Evolutionary conservation across 768 basidiomycete genomes (phyloP).

Genomic region (Austroboletus eburneus): DNA sequence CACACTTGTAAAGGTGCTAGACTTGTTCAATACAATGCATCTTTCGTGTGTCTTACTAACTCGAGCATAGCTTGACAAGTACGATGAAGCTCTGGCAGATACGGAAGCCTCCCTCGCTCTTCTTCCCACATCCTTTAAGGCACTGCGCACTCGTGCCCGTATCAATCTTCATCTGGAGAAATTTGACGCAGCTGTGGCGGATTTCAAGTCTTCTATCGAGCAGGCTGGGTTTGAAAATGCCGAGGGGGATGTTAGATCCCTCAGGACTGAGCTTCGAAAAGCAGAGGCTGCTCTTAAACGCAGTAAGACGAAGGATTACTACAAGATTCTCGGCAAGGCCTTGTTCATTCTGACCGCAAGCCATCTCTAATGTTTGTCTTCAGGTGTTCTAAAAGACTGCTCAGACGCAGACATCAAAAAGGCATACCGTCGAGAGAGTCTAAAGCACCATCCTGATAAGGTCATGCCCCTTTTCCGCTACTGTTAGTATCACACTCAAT

Average conservation of each 20-base stretch:
- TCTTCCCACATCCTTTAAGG: slow-evolving; percentile 71
- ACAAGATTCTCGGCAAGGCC: slow-evolving; percentile 66
- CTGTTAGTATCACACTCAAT: slow-evolving; percentile 4
- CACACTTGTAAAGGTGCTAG: slow-evolving; percentile 64
- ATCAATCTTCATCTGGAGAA: slow-evolving; percentile 71
- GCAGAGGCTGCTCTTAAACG: slow-evolving; percentile 79
- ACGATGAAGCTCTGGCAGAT: slow-evolving; percentile 68
- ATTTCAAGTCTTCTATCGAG: slow-evolving; percentile 79
- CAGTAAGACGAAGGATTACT: slow-evolving; percentile 89
- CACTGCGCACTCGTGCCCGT: slow-evolving; percentile 80
- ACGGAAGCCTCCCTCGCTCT: slow-evolving; percentile 64
- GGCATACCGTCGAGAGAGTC: slow-evolving; percentile 81
- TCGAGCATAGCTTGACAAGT: slow-evolving; percentile 49
- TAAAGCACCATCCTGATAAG: slow-evolving; percentile 87
- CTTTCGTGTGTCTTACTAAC: slow-evolving; percentile 3
- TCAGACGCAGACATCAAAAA: slow-evolving; percentile 80
- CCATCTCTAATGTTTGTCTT: slow-evolving; percentile 5
- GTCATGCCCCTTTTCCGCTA: slow-evolving; percentile 29
- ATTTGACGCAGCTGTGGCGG: slow-evolving; percentile 64
- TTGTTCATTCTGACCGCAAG: background rate
- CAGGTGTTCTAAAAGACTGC: slow-evolving; percentile 49
- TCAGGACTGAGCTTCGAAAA: slow-evolving; percentile 68
- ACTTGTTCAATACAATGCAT: background rate
- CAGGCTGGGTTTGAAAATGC: slow-evolving; percentile 61
- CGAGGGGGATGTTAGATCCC: slow-evolving; percentile 57